Evolutionary conservation across 2,329 filamentous ascomycete genomes (phyloP), one percentile per base, ranked within the genome.

Genomic region (Cercospora beticola): DNA sequence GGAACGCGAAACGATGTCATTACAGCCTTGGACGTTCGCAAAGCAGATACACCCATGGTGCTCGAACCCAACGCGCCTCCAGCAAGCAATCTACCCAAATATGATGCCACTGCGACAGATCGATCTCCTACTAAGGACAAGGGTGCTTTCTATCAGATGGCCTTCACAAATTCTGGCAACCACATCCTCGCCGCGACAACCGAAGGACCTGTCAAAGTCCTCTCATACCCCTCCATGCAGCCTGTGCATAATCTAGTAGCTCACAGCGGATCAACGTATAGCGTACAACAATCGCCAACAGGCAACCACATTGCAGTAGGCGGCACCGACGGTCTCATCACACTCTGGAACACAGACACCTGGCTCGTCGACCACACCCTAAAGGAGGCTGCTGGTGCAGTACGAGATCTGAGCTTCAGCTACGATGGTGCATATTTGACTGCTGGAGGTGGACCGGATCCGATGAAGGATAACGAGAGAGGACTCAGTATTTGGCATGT

Each of bases 341-440:
- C 89, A 5, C 82, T 94, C 3, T 94, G 91, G 89, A 91, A 94
- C 75, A 93, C 91, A 3, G 85, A 85, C 49, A 89, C 92, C 72
- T 93, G 91, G 90, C 87, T 92, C 66, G 93, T 91, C 76, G 86
- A 89, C 75, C 86, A 89, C 69, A 92, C 90, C 0, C 83, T 93
- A 52, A 88, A 88, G 40, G 85, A 87, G 73, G 90, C 92, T 82
- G 84, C 86, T 9, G 90, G 70, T 21, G 88, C 90, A 3, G 88
- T 94, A 30, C 86, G 87, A 75, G 91, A 87, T 76, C 84, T 94
- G 66, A 89, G 90, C 76, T 94, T 94, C 77, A 91, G 88, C 16
- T 94, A 91, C 79, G 91, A 94, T 74, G 91, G 92, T 0, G 89
- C 87, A 75, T 94, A 89, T 76, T 81, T 94, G 26, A 88, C 90